Evolutionary conservation across 345 rosid genomes (phyloP).

Genomic region (Ceriops tagal): DNA sequence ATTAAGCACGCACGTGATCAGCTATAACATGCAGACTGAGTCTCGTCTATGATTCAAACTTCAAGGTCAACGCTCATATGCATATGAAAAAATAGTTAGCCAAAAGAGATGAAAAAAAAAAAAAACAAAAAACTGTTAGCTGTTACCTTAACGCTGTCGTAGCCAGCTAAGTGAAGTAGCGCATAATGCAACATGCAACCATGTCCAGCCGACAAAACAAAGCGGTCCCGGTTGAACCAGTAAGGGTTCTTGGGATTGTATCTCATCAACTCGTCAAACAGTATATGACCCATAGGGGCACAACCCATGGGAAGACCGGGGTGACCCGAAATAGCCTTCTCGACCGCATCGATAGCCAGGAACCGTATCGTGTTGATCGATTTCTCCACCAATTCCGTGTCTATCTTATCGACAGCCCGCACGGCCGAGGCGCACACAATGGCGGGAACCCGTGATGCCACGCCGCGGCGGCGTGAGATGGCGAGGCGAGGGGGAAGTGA

Average conservation of each 20-base stretch:
- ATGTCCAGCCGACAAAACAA: constrained; percentile 91
- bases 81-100: neutral
- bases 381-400: constrained; percentile 64
- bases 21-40: too few species aligned
- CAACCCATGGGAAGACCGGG: constrained; percentile 99
- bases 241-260: constrained; percentile 94
- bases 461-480: neutral
- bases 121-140: neutral
- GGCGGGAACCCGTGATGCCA: neutral
- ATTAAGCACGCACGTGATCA: too few species aligned
- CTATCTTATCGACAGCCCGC: constrained; percentile 45
- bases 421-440: constrained; percentile 45
- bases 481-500: neutral
- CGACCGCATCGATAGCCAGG: constrained; percentile 85
- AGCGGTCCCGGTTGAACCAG: constrained; percentile 96
- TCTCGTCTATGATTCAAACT: too few species aligned
- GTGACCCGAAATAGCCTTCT: constrained; percentile 95
- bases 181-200: constrained; percentile 97
- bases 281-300: constrained; percentile 86
- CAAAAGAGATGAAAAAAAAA: neutral
- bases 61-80: too few species aligned
- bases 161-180: constrained; percentile 92
- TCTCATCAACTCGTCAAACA: constrained; percentile 86
- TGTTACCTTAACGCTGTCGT: constrained; percentile 76
- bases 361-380: constrained; percentile 84